A percentile compares a stretch with the other conserved stretches of the same genome.
Conservation (phyloP, 129 eudicot genomes). For the Chrysanthemum seticuspe region DNA sequence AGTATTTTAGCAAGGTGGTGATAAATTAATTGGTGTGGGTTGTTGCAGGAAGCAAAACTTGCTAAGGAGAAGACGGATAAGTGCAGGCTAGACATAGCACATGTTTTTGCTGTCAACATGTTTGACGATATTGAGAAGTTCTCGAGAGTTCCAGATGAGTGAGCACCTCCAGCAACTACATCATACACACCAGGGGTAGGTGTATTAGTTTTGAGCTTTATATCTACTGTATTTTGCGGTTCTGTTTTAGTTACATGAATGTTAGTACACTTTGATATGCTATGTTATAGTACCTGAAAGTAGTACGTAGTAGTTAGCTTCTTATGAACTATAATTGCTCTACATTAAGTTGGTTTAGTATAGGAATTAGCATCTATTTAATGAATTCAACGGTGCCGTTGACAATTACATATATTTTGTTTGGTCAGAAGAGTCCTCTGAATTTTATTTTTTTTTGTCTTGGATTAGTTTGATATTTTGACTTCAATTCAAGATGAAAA, state of each 20-base stretch:
- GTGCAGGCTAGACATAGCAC: conserved; percentile 68
- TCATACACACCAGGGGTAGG: conserved; percentile 72
- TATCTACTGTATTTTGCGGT: neutral
- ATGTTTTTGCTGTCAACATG: conserved; percentile 70
- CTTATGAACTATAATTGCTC: too few species aligned
- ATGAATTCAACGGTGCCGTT: too few species aligned
- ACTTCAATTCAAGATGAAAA: too few species aligned
- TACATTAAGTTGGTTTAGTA: too few species aligned
- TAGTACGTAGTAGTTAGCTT: too few species aligned
- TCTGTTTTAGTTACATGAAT: neutral
- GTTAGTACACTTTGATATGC: neutral
- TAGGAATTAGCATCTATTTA: too few species aligned
- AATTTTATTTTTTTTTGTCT: too few species aligned
- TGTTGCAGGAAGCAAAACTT: conserved; percentile 75
- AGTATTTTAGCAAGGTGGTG: neutral
- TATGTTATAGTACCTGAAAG: too few species aligned
- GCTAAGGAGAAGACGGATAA: conserved; percentile 77
- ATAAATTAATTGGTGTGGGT: neutral
- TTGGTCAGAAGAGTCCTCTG: too few species aligned
- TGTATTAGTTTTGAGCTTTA: conserved; percentile 6
- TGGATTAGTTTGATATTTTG: too few species aligned
- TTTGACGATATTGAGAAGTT: conserved; percentile 81
- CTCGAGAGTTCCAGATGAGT: conserved; percentile 78
- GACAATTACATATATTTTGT: too few species aligned
- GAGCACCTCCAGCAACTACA: conserved; percentile 83